These are phyloP conservation scores for Sanguinoderma infundibulare DNA, from an alignment of 1,284 basidiomycete genomes.

Conservation along the genomic window DNA sequence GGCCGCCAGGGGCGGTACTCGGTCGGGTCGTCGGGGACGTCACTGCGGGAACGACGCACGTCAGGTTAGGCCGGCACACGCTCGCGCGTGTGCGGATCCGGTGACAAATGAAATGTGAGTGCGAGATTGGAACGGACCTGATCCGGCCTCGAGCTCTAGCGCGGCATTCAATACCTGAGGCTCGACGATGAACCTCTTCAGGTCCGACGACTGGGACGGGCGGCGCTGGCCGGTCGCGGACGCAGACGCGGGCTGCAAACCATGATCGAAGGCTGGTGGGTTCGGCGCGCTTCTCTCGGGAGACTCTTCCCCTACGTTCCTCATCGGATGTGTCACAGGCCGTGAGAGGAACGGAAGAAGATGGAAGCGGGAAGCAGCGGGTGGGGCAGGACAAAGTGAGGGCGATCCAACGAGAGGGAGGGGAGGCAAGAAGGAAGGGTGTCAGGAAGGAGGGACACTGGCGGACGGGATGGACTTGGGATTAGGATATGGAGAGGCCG, in stretches of 20 bases:
- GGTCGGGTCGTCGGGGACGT: neutral
- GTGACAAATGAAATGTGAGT: neutral
- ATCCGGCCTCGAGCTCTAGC: slow-evolving; percentile 11
- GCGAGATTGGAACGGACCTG: slow-evolving; percentile 10
- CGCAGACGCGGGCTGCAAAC: slow-evolving; percentile 12
- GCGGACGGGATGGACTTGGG: slow-evolving; percentile 1
- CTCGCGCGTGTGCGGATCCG: neutral
- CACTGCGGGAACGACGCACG: neutral
- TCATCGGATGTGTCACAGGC: slow-evolving; percentile 17
- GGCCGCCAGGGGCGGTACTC: slow-evolving; percentile 3
- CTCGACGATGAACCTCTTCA: slow-evolving; percentile 24
- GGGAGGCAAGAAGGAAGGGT: neutral
- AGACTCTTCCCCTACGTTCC: neutral
- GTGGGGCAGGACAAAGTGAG: neutral
- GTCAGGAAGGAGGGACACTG: neutral
- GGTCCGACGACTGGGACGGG: slow-evolving; percentile 9
- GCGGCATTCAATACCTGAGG: slow-evolving; percentile 24
- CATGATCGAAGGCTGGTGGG: neutral
- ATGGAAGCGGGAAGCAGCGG: neutral
- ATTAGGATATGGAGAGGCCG: neutral
- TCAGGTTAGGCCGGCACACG: slow-evolving; percentile 3
- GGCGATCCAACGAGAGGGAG: neutral
- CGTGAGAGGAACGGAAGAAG: slow-evolving; percentile 11
- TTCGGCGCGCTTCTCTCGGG: neutral
- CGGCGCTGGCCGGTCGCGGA: neutral